Conservation (phyloP, 164 flowering plant species). For the Cinnamomum micranthum region DNA sequence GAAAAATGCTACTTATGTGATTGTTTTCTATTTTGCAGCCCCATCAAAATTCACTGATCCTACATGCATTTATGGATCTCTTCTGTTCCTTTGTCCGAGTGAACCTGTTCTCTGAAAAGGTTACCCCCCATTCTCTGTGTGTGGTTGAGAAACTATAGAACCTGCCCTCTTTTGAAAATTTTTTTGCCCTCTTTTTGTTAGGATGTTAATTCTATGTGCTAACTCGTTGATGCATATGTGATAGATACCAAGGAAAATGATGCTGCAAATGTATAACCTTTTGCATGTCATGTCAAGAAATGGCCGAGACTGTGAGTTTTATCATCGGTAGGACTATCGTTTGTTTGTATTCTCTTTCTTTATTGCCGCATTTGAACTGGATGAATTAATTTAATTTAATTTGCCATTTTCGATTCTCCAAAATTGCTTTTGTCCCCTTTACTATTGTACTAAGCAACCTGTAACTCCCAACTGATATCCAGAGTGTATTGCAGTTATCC, state of each 20-base stretch:
- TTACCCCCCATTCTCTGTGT: slow-evolving; percentile 21
- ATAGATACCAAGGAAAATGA: slow-evolving; percentile 97
- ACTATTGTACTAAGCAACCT: neutral
- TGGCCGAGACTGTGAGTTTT: slow-evolving; percentile 94
- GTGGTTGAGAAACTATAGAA: neutral
- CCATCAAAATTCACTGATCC: slow-evolving; percentile 89
- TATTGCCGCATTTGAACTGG: neutral
- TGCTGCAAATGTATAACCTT: slow-evolving; percentile 90
- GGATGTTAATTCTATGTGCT: slow-evolving; percentile 3
- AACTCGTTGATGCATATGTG: slow-evolving; percentile 13
- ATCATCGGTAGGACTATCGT: slow-evolving; percentile 62
- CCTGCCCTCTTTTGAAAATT: neutral
- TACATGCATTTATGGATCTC: slow-evolving; percentile 98
- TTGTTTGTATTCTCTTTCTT: slow-evolving; percentile 4
- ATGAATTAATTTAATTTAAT: neutral
- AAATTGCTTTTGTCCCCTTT: neutral
- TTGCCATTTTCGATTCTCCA: neutral
- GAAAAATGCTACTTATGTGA: slow-evolving; percentile 8
- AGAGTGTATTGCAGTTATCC: neutral
- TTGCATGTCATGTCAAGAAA: slow-evolving; percentile 66
- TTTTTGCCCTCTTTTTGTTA: neutral
- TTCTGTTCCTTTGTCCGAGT: slow-evolving; percentile 92
- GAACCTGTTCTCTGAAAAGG: slow-evolving; percentile 88
- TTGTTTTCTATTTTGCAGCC: slow-evolving; percentile 65
- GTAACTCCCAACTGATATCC: neutral